These are phyloP conservation scores for Aureobasidium uvarum DNA, from an alignment of 2,329 filamentous ascomycete species.

Conservation along the genomic window DNA sequence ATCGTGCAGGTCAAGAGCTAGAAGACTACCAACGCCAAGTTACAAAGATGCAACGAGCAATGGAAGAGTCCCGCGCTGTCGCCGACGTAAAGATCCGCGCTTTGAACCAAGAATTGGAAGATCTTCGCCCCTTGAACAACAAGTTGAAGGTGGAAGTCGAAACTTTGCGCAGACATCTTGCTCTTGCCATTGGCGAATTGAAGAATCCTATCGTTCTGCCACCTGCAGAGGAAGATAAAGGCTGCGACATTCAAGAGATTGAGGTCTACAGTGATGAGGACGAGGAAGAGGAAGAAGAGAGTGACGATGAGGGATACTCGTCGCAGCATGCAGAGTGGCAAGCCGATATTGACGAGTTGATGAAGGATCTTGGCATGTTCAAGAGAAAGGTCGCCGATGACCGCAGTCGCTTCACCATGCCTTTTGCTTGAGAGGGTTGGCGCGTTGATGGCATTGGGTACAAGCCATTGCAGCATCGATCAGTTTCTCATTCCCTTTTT, in stretches of 20 bases:
- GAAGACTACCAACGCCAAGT: conserved; percentile 96
- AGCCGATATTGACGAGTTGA: conserved; percentile 77
- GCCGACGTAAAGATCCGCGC: conserved; percentile 92
- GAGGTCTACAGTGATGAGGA: conserved; percentile 43
- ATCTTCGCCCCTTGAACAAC: conserved; percentile 51
- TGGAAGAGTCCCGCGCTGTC: conserved; percentile 90
- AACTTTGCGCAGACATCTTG: conserved; percentile 79
- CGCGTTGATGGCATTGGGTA: neutral
- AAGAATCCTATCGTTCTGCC: conserved; percentile 82
- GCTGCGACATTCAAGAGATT: neutral
- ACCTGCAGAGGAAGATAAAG: conserved; percentile 39
- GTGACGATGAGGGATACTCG: conserved; percentile 49
- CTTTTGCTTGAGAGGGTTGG: neutral
- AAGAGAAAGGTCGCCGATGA: conserved; percentile 85
- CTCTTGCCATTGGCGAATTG: conserved; percentile 77
- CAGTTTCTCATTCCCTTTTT: neutral
- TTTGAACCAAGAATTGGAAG: conserved; percentile 57
- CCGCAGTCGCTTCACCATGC: conserved; percentile 57
- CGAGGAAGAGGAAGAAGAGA: conserved; percentile 57
- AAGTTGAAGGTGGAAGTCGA: conserved; percentile 73
- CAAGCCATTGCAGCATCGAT: neutral
- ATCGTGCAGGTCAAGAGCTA: conserved; percentile 75
- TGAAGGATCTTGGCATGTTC: conserved; percentile 77
- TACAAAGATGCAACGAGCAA: conserved; percentile 83
- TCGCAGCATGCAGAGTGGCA: conserved; percentile 55